Percentiles rank a stretch among this genome's conserved stretches.
Evolutionary conservation across 1,284 basidiomycete genomes (phyloP).

Genomic region (Rhodofomes roseus): DNA sequence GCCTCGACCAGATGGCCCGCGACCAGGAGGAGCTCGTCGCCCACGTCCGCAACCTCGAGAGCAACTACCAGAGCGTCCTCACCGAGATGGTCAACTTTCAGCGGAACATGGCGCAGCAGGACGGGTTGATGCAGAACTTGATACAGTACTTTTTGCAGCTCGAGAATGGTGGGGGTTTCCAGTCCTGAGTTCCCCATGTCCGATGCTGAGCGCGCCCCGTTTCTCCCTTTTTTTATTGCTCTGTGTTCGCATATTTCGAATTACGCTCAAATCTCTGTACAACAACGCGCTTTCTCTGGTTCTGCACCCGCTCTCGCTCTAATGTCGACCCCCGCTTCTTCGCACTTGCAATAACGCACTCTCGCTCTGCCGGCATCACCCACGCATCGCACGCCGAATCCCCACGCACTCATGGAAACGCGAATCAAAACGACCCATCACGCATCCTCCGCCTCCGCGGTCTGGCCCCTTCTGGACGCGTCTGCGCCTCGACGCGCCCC

Average conservation of each 20-base stretch:
- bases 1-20: conserved; percentile 46
- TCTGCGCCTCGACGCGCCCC: conserved; percentile 1
- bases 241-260: conserved; percentile 6
- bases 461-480: conserved; percentile 5
- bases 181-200: conserved; percentile 19
- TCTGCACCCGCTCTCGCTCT: neutral
- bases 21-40: conserved; percentile 58
- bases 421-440: neutral
- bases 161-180: conserved; percentile 51
- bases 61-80: conserved; percentile 75
- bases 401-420: neutral
- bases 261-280: neutral
- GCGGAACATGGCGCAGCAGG: conserved; percentile 82
- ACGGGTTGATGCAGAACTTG: conserved; percentile 78
- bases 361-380: neutral
- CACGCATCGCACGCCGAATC: neutral
- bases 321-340: no score
- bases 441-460: neutral
- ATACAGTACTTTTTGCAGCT: conserved; percentile 79
- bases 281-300: neutral
- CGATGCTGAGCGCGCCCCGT: conserved; percentile 18
- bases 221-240: conserved; percentile 19
- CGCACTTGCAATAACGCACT: no score
- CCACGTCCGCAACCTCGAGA: conserved; percentile 63
- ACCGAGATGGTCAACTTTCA: conserved; percentile 84